A percentile compares a stretch with the other conserved stretches of the same genome.
These are phyloP conservation scores for Dichotomopilus funicola DNA, from an alignment of 2,329 filamentous ascomycete genomes.

Conservation along the genomic window DNA sequence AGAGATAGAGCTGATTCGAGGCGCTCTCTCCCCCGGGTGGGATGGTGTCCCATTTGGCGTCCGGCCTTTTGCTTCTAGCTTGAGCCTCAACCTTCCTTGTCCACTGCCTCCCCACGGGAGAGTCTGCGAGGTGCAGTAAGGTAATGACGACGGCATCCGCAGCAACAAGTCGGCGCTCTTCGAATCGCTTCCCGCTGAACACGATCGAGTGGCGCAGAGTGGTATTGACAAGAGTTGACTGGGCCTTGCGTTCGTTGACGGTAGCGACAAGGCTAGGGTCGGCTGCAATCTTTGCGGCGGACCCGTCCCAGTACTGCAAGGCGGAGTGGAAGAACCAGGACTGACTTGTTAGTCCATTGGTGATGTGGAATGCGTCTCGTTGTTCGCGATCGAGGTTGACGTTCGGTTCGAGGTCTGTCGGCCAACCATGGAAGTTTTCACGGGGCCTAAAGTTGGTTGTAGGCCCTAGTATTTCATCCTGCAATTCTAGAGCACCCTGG, in stretches of 20 bases:
- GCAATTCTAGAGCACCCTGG: conserved; percentile 59
- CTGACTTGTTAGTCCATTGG: conserved; percentile 53
- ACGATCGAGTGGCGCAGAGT: conserved; percentile 72
- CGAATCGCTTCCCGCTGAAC: conserved; percentile 73
- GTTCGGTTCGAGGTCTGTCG: conserved; percentile 23
- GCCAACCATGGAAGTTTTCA: conserved; percentile 25
- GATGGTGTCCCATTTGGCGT: conserved; percentile 58
- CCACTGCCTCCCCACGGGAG: conserved; percentile 60
- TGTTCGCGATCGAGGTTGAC: conserved; percentile 37
- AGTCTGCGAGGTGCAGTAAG: conserved; percentile 60
- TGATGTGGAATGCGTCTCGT: conserved; percentile 51
- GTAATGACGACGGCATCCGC: conserved; percentile 76
- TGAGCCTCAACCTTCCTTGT: conserved; percentile 51
- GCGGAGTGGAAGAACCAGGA: conserved; percentile 80
- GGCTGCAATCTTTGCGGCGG: conserved; percentile 45
- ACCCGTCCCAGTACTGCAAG: conserved; percentile 72
- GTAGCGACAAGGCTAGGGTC: conserved; percentile 62
- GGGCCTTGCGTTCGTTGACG: conserved; percentile 58
- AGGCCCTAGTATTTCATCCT: conserved; percentile 60
- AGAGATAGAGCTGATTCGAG: conserved; percentile 63
- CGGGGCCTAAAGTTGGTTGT: conserved; percentile 51
- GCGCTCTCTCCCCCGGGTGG: conserved; percentile 49
- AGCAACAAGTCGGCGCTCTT: conserved; percentile 58
- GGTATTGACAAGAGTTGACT: conserved; percentile 62
- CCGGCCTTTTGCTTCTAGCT: conserved; percentile 43